Evolutionary conservation across 495 filamentous ascomycete species (phyloP).

Genomic region (Cenococcum geophilum): DNA sequence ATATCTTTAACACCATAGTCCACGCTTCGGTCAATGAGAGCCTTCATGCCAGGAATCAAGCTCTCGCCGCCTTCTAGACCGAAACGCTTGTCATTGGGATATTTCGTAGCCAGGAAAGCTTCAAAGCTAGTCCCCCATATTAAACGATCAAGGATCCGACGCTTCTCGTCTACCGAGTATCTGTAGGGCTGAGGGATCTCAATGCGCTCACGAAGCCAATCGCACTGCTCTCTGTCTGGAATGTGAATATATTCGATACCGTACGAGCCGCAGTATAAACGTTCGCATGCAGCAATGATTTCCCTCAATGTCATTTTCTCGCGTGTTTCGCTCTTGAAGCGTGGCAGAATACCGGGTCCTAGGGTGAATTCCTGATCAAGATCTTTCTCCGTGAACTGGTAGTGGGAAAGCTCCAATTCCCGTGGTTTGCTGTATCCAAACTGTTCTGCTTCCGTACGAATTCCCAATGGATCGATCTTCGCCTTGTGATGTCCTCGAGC

Average conservation of each 20-base stretch:
- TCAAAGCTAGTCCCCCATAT: conserved; percentile 99
- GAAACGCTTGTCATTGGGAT: conserved; percentile 99
- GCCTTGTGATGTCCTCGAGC: conserved; percentile 97
- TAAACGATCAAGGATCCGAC: conserved; percentile 89
- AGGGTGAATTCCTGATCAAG: conserved; percentile 86
- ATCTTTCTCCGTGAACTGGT: conserved; percentile 91
- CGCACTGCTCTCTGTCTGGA: conserved; percentile 92
- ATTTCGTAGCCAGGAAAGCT: conserved; percentile 88
- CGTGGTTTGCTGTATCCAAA: conserved; percentile 86
- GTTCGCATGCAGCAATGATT: conserved; percentile 88
- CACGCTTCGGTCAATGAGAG: conserved; percentile 93
- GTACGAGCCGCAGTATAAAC: conserved; percentile 92
- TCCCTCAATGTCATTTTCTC: conserved; percentile 96
- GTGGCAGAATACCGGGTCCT: conserved; percentile 90
- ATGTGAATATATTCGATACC: conserved; percentile 99
- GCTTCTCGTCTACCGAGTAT: conserved; percentile 95
- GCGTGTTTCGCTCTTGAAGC: conserved; percentile 78
- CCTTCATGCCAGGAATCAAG: conserved; percentile 98
- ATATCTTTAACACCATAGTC: conserved; percentile 99
- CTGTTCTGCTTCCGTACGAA: conserved; percentile 75
- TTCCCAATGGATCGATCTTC: conserved; percentile 91
- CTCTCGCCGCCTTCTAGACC: conserved; percentile 95
- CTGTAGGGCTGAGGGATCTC: conserved; percentile 92
- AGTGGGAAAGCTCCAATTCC: conserved; percentile 87
- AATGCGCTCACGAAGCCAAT: conserved; percentile 91